Conservation (phyloP, 208 protist species). For the Wallacemonas sp. region DNA sequence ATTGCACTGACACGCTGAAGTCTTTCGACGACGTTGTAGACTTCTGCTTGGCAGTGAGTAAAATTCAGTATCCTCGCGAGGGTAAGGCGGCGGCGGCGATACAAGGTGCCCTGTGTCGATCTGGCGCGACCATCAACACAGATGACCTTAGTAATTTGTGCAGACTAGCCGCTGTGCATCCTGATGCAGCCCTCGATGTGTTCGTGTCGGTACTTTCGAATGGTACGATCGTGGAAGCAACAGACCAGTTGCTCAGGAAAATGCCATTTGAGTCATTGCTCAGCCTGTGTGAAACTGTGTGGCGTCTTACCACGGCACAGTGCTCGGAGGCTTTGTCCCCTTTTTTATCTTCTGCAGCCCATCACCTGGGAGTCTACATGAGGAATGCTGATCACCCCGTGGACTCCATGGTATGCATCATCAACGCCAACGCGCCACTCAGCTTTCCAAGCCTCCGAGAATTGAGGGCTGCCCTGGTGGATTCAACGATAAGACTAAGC, state of each 20-base stretch:
- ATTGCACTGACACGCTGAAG: slow-evolving; percentile 21
- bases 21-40: slow-evolving; percentile 45
- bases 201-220: neutral
- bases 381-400: neutral
- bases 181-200: slow-evolving; percentile 1
- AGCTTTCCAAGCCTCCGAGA: neutral
- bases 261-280: neutral
- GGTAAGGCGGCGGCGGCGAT: slow-evolving; percentile 31
- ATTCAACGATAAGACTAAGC: neutral
- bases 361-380: neutral
- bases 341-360: neutral
- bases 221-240: neutral
- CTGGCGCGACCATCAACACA: slow-evolving; percentile 8
- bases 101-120: slow-evolving; percentile 14
- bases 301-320: slow-evolving; percentile 7
- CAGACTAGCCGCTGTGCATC: slow-evolving; percentile 1
- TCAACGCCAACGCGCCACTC: neutral
- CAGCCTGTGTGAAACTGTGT: neutral
- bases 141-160: slow-evolving; percentile 23
- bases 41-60: slow-evolving; percentile 37
- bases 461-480: neutral
- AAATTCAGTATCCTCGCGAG: slow-evolving; percentile 31
- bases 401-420: neutral
- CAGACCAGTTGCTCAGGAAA: neutral
- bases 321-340: slow-evolving; percentile 16